Percentiles rank a stretch among this genome's conserved stretches.
phyloP scores from a whole-genome alignment of 805 yeast species.

The Priceomyces haplophilus region DNA sequence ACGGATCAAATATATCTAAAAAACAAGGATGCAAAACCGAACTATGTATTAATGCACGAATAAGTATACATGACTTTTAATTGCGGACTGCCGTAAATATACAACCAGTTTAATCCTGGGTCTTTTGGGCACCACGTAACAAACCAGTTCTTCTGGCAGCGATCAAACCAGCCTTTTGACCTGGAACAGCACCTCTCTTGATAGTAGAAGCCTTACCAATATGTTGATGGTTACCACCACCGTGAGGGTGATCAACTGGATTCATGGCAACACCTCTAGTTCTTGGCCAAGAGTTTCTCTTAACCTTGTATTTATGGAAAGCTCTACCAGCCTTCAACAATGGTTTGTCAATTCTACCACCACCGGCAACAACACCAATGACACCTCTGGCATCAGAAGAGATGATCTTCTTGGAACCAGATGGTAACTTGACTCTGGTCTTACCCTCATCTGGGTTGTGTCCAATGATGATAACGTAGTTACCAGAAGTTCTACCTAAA shows the following conservation, averaged over 20 bases:
- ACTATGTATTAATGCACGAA: conserved; percentile 10
- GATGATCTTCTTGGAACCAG: conserved; percentile 97
- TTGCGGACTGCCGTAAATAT: background rate
- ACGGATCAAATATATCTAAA: too few species aligned
- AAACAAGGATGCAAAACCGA: background rate
- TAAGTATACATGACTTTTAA: conserved; percentile 11
- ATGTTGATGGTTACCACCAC: conserved; percentile 97
- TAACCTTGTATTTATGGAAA: conserved; percentile 98
- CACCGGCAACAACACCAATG: conserved; percentile 99
- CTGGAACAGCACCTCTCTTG: conserved; percentile 98
- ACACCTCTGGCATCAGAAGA: conserved; percentile 98
- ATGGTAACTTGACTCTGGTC: conserved; percentile 99
- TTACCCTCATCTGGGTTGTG: conserved; percentile 99
- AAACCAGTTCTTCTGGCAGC: conserved; percentile 99
- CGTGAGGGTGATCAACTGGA: conserved; percentile 99
- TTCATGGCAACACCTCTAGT: conserved; percentile 99
- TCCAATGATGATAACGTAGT: conserved; percentile 97
- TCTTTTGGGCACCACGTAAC: conserved; percentile 98
- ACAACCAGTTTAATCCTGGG: conserved; percentile 32
- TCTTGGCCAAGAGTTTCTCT: conserved; percentile 99
- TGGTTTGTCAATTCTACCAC: conserved; percentile 99
- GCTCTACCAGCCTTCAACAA: conserved; percentile 99
- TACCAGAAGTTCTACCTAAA: conserved; percentile 98
- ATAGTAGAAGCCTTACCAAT: conserved; percentile 99
- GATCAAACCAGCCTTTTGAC: conserved; percentile 99